Conservation (phyloP, 176 grass and related monocot species). For the Typha latifolia region DNA sequence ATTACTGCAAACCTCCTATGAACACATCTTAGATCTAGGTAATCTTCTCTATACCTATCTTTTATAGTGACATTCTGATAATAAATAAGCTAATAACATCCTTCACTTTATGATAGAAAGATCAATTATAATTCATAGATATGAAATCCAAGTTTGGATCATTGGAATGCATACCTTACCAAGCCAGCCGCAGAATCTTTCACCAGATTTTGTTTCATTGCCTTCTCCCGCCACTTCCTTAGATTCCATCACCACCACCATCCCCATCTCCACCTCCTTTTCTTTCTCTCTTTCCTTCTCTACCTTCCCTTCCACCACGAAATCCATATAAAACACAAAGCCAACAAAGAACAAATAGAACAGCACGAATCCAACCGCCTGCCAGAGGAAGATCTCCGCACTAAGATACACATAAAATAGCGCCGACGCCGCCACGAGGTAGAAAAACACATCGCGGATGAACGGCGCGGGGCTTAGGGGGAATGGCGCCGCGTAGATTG, state of each 20-base stretch:
- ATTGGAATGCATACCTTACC: slow-evolving; percentile 42
- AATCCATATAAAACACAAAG: slow-evolving; percentile 82
- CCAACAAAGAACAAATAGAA: slow-evolving; percentile 87
- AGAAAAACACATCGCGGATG: slow-evolving; percentile 78
- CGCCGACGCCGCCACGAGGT: slow-evolving; percentile 52
- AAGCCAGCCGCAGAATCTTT: slow-evolving; percentile 17
- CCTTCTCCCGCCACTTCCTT: neutral
- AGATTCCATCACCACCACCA: slow-evolving; percentile 3
- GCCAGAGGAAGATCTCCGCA: slow-evolving; percentile 93
- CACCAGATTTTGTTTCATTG: slow-evolving; percentile 6
- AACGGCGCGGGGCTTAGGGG: slow-evolving; percentile 49
- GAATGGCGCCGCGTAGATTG: slow-evolving; percentile 57
- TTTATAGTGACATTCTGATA: neutral
- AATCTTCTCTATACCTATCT: no score
- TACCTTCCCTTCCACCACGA: slow-evolving; percentile 23
- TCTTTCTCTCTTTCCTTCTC: slow-evolving; percentile 28
- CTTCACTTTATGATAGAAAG: no score
- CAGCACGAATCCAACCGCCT: slow-evolving; percentile 60
- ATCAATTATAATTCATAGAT: no score
- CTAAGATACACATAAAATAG: slow-evolving; percentile 79
- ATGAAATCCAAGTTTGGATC: neutral
- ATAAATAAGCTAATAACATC: no score
- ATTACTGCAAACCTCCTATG: no score
- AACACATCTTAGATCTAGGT: no score
- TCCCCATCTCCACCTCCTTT: slow-evolving; percentile 31